Conservation (phyloP, 179 eudicot species). For the Patellifolia procumbens region DNA sequence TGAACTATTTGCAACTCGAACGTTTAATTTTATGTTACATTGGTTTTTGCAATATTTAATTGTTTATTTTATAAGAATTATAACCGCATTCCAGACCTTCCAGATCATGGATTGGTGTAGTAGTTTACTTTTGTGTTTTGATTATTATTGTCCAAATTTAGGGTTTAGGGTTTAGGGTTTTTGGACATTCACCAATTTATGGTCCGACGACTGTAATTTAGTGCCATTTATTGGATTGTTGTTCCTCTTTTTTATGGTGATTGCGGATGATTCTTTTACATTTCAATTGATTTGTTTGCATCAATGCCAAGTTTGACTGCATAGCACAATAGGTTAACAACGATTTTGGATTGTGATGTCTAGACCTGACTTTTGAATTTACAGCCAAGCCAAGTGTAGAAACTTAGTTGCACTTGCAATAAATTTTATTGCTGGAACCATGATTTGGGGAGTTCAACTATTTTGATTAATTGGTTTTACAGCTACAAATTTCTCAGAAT, state of each 20-base stretch:
- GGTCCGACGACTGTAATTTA: not conserved
- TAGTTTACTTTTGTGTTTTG: constrained; percentile 5
- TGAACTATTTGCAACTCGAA: too few species aligned
- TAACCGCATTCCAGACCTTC: too few species aligned
- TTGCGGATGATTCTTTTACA: not conserved
- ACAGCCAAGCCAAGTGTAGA: not conserved
- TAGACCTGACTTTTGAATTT: not conserved
- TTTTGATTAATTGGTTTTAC: not conserved
- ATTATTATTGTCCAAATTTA: constrained; percentile 3
- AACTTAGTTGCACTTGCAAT: not conserved
- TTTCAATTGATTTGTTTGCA: not conserved
- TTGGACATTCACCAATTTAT: not conserved
- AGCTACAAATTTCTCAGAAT: not conserved
- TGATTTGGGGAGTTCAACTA: not conserved
- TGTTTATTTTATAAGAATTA: too few species aligned
- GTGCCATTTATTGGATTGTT: not conserved
- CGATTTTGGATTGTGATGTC: not conserved
- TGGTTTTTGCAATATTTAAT: too few species aligned
- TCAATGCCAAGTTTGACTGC: too few species aligned
- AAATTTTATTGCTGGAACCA: not conserved
- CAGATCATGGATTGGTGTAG: too few species aligned
- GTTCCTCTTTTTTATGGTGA: not conserved
- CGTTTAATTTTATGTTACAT: too few species aligned
- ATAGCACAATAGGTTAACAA: too few species aligned
- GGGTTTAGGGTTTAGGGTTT: constrained; percentile 28